Evolutionary conservation across 208 protist genomes (phyloP), one percentile per base, ranked within the genome.

Genomic region (Trypanosoma mega): DNA sequence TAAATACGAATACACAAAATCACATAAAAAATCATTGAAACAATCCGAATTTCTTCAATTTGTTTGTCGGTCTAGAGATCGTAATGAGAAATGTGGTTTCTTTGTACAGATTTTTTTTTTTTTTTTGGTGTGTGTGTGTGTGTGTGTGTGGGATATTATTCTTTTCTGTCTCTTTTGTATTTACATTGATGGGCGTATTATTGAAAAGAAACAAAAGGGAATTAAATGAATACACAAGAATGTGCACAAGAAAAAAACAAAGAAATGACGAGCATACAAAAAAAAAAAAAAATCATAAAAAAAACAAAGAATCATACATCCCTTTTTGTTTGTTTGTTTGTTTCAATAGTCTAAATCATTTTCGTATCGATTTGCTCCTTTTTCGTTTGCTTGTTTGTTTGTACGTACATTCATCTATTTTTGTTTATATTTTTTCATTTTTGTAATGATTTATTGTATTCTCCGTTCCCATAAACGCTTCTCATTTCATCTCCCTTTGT

Each of bases 1-100:
- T 1, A 66, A 66, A 56, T 47, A 12, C 47, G 57, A 43, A 61
- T 51, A 34, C 31, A 29, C 44, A 46, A 51, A 39, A 62, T 3
- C 50, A 6, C 11, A 20, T 53, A 26, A 52, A 16, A 52, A 30
- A 46, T 39, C 24, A 63, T 31, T 21, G 11, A 33, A 27, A 30
- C 31, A 48, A 24, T 20, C 8, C n/a, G 7, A 63, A 29, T 6
- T 63, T 52, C 5, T 49, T 63, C 24, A 30, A 16, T 16, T 51
- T 52, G 1, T 58, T 67, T 12, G 26, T 45, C n/a, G n/a, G n/a
- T n/a, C n/a, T n/a, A n/a, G n/a, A n/a, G n/a, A n/a, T n/a, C n/a
- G n/a, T n/a, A n/a, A n/a, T n/a, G n/a, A n/a, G n/a, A n/a, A n/a
- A n/a, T n/a, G n/a, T n/a, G n/a, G n/a, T n/a, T n/a, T n/a, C n/a